Conservation (phyloP, 257 asterid genomes). For the Thymus mandschuricus region DNA sequence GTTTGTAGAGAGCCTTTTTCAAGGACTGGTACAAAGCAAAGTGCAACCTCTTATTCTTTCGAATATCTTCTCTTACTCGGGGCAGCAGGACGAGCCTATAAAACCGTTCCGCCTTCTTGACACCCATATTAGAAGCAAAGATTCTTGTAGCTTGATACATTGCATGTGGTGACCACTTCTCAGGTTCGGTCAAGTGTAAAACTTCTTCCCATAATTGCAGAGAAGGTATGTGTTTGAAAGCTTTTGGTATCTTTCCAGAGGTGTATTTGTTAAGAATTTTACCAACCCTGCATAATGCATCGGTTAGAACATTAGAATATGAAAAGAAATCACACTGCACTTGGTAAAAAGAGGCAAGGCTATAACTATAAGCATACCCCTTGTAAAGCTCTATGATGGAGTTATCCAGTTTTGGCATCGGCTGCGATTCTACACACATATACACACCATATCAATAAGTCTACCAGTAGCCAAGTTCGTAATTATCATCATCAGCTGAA, state of each 20-base stretch:
- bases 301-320: background rate
- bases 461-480: conserved; percentile 1
- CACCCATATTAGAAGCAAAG: conserved; percentile 89
- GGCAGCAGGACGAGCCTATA: conserved; percentile 89
- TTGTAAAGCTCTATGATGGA: conserved; percentile 81
- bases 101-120: conserved; percentile 80
- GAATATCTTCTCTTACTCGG: conserved; percentile 88
- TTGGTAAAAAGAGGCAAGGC: conserved; percentile 6
- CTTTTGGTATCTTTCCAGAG: conserved; percentile 88
- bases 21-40: conserved; percentile 83
- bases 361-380: conserved; percentile 50
- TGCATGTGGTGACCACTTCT: conserved; percentile 92
- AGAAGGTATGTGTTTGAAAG: conserved; percentile 83
- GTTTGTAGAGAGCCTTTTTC: conserved; percentile 82
- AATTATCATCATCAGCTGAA: conserved; percentile 10
- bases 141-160: conserved; percentile 94
- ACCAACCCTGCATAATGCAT: conserved; percentile 64
- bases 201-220: conserved; percentile 85
- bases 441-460: conserved; percentile 3
- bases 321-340: conserved; percentile 11
- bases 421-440: conserved; percentile 55
- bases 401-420: conserved; percentile 72
- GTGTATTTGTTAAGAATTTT: conserved; percentile 80
- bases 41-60: conserved; percentile 82
- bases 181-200: conserved; percentile 81